Conservation (phyloP, 2,329 filamentous ascomycete genomes). For the Ophioceras dolichostomum region DNA sequence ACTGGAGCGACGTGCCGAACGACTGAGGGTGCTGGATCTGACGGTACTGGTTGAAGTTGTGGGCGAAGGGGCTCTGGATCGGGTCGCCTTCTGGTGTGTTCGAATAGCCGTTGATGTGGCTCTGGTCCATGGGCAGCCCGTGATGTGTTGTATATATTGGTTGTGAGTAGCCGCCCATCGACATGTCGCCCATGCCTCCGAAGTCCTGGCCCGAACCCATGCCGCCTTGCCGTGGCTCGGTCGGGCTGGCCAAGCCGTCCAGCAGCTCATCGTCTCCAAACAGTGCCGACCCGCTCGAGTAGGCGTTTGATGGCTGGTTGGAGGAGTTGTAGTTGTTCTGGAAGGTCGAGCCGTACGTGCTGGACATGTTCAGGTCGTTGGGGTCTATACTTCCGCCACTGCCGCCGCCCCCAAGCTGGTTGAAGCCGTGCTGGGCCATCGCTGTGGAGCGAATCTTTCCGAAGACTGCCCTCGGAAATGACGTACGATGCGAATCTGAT, state of each 20-base stretch:
- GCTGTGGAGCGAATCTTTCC: too few species aligned
- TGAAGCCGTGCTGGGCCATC: conserved; percentile 46
- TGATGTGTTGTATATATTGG: conserved; percentile 43
- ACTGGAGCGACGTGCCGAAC: conserved; percentile 41
- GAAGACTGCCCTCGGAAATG: too few species aligned
- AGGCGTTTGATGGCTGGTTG: conserved; percentile 53
- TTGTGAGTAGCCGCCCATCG: conserved; percentile 41
- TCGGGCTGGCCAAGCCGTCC: conserved; percentile 52
- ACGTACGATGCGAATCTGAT: background rate
- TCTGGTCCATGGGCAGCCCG: conserved; percentile 50
- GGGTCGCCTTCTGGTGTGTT: conserved; percentile 86
- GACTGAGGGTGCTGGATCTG: conserved; percentile 49
- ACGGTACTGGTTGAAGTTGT: conserved; percentile 66
- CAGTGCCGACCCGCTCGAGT: conserved; percentile 63
- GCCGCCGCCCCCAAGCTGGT: conserved; percentile 40
- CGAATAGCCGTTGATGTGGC: conserved; percentile 70
- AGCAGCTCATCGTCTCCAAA: conserved; percentile 85
- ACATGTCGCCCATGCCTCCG: conserved; percentile 38
- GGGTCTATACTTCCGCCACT: conserved; percentile 61
- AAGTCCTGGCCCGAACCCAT: conserved; percentile 44
- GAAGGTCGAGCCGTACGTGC: conserved; percentile 48
- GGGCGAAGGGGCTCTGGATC: conserved; percentile 80
- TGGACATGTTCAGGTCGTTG: conserved; percentile 64
- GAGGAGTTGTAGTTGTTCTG: conserved; percentile 45
- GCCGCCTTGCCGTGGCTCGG: conserved; percentile 37